A percentile compares a stretch with the other conserved stretches of the same genome.
phyloP scores from a whole-genome alignment of 192 early-diverging fungal genomes.

The Helicostylum pulchrum region DNA sequence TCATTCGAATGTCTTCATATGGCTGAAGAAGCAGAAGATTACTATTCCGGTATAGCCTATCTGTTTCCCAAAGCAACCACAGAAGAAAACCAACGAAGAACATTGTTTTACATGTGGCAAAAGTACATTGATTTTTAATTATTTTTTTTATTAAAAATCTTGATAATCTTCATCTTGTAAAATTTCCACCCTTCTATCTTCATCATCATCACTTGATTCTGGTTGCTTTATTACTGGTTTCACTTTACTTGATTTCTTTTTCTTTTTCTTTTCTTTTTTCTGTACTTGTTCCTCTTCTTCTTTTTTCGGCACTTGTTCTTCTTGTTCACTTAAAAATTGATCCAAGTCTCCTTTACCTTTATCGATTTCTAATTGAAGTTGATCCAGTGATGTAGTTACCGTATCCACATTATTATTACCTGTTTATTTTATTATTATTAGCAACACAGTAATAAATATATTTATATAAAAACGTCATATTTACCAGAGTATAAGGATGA shows the following conservation, averaged over 20 bases:
- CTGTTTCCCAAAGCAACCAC: too few relatives aligned
- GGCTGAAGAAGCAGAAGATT: too few relatives aligned
- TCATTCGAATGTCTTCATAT: too few relatives aligned
- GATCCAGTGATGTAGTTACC: slow-evolving; percentile 14
- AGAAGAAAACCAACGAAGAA: too few relatives aligned
- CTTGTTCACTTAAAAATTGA: not conserved
- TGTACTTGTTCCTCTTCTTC: not conserved
- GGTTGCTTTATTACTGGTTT: not conserved
- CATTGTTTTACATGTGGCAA: too few relatives aligned
- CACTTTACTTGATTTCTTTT: not conserved
- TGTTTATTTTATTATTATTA: not conserved
- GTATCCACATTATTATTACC: not conserved
- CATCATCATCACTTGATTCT: not conserved
- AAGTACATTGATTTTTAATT: too few relatives aligned
- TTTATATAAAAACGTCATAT: not conserved
- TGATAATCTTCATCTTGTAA: slow-evolving; percentile 27
- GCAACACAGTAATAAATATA: not conserved
- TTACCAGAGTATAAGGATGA: slow-evolving; percentile 30
- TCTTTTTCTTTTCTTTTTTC: slow-evolving; percentile 8
- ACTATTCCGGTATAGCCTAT: too few relatives aligned
- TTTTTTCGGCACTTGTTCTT: not conserved
- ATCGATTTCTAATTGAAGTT: slow-evolving; percentile 12
- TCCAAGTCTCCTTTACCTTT: slow-evolving; percentile 9
- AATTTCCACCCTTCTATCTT: slow-evolving; percentile 15
- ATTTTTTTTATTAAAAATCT: not conserved